phyloP scores from a whole-genome alignment of 345 rosid species.

The Eucalyptus curtisii region DNA sequence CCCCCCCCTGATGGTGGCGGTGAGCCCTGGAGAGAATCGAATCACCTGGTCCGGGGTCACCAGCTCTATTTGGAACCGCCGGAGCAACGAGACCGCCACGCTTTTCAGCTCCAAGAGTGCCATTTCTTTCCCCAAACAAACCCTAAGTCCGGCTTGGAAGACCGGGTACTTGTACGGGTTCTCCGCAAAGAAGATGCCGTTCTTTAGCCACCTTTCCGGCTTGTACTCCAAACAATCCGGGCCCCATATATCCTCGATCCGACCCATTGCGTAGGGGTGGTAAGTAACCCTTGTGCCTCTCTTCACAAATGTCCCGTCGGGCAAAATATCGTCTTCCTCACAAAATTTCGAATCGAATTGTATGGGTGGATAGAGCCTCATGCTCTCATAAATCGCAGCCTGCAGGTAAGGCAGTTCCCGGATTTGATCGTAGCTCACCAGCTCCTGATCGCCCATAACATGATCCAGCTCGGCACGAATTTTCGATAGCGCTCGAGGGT shows the following conservation, averaged over 20 bases:
- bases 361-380: constrained; percentile 49
- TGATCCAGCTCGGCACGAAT: constrained; percentile 22
- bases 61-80: constrained; percentile 18
- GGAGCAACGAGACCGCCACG: constrained; percentile 36
- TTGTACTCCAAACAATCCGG: constrained; percentile 48
- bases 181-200: constrained; percentile 26
- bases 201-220: constrained; percentile 67
- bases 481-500: constrained; percentile 14
- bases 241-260: constrained; percentile 66
- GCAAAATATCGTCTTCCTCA: constrained; percentile 18
- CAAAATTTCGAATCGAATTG: constrained; percentile 53
- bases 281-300: constrained; percentile 67
- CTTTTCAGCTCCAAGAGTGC: constrained; percentile 53
- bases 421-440: constrained; percentile 17
- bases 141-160: constrained; percentile 64
- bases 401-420: constrained; percentile 26
- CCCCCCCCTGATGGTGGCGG: constrained; percentile 43
- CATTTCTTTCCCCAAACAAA: constrained; percentile 76
- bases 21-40: constrained; percentile 39
- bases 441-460: constrained; percentile 12
- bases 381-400: constrained; percentile 30
- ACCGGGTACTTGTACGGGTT: constrained; percentile 60
- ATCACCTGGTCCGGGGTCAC: background rate
- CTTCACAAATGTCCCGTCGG: constrained; percentile 41
- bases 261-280: constrained; percentile 74